Evolutionary conservation across 352 stramenopile genomes (phyloP), one percentile per base, ranked within the genome.

Genomic region (Pythium pyrilobum): DNA sequence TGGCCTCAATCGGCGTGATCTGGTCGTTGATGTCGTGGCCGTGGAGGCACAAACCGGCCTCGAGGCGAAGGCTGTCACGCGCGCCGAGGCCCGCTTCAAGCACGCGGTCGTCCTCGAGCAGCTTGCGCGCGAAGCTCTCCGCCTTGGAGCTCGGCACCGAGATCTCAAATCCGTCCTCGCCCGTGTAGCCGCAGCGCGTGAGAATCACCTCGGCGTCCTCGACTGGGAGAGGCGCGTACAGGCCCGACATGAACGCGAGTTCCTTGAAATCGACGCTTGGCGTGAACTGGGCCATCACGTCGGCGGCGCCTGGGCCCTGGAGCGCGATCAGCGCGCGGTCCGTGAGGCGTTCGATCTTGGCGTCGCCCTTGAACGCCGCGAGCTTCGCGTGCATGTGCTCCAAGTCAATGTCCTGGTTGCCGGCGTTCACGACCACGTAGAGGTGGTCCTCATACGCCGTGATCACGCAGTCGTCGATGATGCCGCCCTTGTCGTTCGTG

Each of bases 161-260:
- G 48, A 99, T 87, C 78, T 99, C 97, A 56, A 99, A 99, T 18
- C 97, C 97, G 72, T 99, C 97, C 69, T 99, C 97, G 25, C 97
- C 97, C 28, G 97, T 99, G 85, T 99, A 99, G 11, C 97, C 97
- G 70, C 97, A 99, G 59, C 97, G 95, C 15, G 87, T 96, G 39
- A 98, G 60, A 31, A 91, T 89, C 21, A 90, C 87, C 33, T 97
- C 82, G 61, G 89, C 81, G 13, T 58, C 62, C 28, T 66, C 62
- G 13, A 60, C 56, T 29, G 66, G 70, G 29, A 99, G 69, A 2
- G 85, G 85, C 24, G 82, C 95, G 72, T 94, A 91, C 6, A 80
- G 52, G 28, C 95, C 92, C 28, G 89, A 97, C 97, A 99, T 99
- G 72, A 99, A 99, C 31, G 82, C 82, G 50, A 99, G 88, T 31